phyloP scores from a whole-genome alignment of 805 yeast genomes.

The Scheffersomyces spartinae region DNA sequence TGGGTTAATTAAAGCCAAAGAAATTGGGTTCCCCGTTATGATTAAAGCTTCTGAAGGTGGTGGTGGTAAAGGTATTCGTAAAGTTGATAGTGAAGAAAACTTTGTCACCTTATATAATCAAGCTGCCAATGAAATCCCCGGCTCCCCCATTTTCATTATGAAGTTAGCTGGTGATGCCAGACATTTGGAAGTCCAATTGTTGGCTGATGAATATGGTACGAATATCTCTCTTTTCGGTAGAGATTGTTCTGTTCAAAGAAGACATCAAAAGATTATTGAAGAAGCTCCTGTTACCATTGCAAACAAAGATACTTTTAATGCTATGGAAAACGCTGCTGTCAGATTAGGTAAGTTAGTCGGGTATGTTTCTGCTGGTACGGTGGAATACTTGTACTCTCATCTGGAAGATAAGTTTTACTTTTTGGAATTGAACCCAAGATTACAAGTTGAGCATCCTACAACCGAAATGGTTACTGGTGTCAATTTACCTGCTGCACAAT shows the following conservation, averaged over 20 bases:
- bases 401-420: slow-evolving; percentile 92
- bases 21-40: slow-evolving; percentile 97
- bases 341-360: slow-evolving; percentile 95
- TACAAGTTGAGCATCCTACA: slow-evolving; percentile 99
- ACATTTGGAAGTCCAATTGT: slow-evolving; percentile 93
- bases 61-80: slow-evolving; percentile 99
- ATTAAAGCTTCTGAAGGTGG: slow-evolving; percentile 99
- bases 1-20: slow-evolving; percentile 73
- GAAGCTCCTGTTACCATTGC: slow-evolving; percentile 99
- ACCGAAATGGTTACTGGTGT: slow-evolving; percentile 99
- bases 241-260: slow-evolving; percentile 98
- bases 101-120: slow-evolving; percentile 73
- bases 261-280: slow-evolving; percentile 98
- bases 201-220: slow-evolving; percentile 97
- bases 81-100: slow-evolving; percentile 76
- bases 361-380: slow-evolving; percentile 98
- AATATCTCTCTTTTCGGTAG: slow-evolving; percentile 96
- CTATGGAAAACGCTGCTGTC: slow-evolving; percentile 96
- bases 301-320: slow-evolving; percentile 66
- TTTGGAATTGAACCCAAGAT: slow-evolving; percentile 93
- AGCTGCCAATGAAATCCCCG: slow-evolving; percentile 96
- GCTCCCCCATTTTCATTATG: slow-evolving; percentile 98
- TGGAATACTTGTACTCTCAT: slow-evolving; percentile 91
- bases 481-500: slow-evolving; percentile 95
- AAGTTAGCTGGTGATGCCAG: slow-evolving; percentile 94